Evolutionary conservation across 1,284 basidiomycete genomes (phyloP), one percentile per base, ranked within the genome.

Genomic region (Puccinia hordei): DNA sequence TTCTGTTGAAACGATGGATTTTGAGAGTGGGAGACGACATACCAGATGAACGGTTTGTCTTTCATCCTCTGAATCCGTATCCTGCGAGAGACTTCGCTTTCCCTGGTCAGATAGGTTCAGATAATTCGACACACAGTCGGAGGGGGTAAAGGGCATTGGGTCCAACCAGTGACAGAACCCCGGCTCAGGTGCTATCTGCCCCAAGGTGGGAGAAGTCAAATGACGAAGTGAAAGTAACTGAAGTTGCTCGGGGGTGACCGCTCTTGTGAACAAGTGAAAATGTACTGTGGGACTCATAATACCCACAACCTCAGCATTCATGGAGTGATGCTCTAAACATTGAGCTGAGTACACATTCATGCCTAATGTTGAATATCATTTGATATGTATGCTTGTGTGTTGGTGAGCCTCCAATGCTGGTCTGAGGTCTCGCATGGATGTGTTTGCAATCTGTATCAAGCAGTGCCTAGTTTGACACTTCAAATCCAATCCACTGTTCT

Each of bases 11-110:
- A 66, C 44, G 1, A 38, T 8, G 24, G 41, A n/a, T n/a, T n/a
- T n/a, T n/a, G 17, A 24, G 24, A 55, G n/a, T 59, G 65, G 6
- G 10, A 61, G n/a, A n/a, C 15, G 27, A 84, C 85, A 81, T 78
- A 86, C 86, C 87, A 88, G 5, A 85, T 83, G 82, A 86, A 87
- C 33, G 87, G 87, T 84, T 88, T 88, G 83, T 87, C 87, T 81
- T 87, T 66, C 38, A 38, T 66, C 44, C 38, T 41, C 44, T 17
- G 65, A 65, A 15, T 65, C 57, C 57, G 27, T 35, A 13, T 33
- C 5, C 30, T 61, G 57, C 30, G 57, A 61, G 30, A 33, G 17
- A 5, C 27, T 15, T n/a, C 57, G 57, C 30, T 61, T 61, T 5
- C n/a, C 30, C 30, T 33, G 27, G 2, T 57, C 24, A 24, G 55